A percentile compares a stretch with the other conserved stretches of the same genome.
phyloP scores from a whole-genome alignment of 768 basidiomycete species.

The Kwoniella dejecticola region DNA sequence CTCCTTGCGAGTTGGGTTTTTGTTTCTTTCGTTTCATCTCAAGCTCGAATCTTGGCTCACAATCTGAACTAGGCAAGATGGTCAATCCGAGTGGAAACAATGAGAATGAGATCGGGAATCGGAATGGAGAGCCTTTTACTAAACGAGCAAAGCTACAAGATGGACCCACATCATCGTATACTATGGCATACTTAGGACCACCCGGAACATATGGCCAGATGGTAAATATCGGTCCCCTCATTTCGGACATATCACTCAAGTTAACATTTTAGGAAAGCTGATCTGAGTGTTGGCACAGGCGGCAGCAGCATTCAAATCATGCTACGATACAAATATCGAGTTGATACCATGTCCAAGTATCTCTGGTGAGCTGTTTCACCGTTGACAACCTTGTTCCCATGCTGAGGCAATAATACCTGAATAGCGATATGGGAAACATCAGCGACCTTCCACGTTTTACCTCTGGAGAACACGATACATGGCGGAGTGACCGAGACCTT shows the following conservation, averaged over 20 bases:
- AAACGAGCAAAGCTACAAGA: conserved; percentile 1
- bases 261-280: no score
- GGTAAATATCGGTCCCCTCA: conserved; percentile 20
- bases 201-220: conserved; percentile 48
- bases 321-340: conserved; percentile 13
- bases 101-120: neutral
- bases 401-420: neutral
- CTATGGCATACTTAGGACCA: conserved; percentile 47
- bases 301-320: conserved; percentile 23
- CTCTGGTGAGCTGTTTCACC: conserved; percentile 25
- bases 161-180: neutral
- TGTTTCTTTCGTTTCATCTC: no score
- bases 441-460: conserved; percentile 44
- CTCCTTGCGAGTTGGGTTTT: no score
- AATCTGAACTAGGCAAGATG: no score
- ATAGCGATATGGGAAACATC: conserved; percentile 12
- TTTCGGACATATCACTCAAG: neutral
- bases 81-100: neutral
- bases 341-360: conserved; percentile 40
- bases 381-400: no score
- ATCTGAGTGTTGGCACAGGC: conserved; percentile 27
- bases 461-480: conserved; percentile 52
- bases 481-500: conserved; percentile 52
- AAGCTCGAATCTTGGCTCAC: neutral
- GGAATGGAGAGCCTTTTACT: conserved; percentile 3